These are phyloP conservation scores for Ceraceosorus guamensis DNA, from an alignment of 1,284 basidiomycete genomes.

Conservation along the genomic window DNA sequence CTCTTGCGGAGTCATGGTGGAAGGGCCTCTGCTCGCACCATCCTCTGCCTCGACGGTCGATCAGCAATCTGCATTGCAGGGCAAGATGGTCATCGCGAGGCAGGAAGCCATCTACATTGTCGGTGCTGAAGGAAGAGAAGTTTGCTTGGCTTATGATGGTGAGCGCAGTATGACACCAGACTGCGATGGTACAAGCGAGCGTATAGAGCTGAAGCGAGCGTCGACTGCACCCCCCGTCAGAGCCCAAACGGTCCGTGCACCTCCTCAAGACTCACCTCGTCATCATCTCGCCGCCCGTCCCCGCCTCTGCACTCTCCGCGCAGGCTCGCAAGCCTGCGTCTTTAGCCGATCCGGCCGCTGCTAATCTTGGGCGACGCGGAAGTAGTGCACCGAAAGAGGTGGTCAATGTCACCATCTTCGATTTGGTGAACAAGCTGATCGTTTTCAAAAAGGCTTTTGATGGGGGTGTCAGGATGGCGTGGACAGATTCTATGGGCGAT, in stretches of 20 bases:
- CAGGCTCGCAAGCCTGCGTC: too few species aligned
- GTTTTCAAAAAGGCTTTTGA: conserved; percentile 55
- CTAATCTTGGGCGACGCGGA: conserved; percentile 21
- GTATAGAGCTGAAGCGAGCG: background rate
- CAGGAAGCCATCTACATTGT: conserved; percentile 89
- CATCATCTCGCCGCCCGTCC: conserved; percentile 72
- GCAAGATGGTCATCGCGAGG: conserved; percentile 73
- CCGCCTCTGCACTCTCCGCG: conserved; percentile 58
- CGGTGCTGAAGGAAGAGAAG: conserved; percentile 71
- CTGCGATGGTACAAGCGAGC: background rate
- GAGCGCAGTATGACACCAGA: background rate
- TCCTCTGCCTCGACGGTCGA: background rate
- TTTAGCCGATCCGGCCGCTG: conserved; percentile 69
- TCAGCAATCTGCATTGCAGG: conserved; percentile 40
- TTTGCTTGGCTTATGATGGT: conserved; percentile 63
- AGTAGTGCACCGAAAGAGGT: conserved; percentile 53
- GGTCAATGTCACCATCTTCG: conserved; percentile 80
- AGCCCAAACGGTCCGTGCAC: conserved; percentile 31
- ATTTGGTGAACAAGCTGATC: conserved; percentile 79
- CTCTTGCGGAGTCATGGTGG: conserved; percentile 62
- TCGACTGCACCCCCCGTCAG: background rate
- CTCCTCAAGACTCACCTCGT: conserved; percentile 50
- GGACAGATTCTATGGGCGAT: conserved; percentile 11
- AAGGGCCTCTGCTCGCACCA: background rate
- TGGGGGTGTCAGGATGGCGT: conserved; percentile 23